A percentile compares a stretch with the other conserved stretches of the same genome.
These are phyloP conservation scores for Symbiotaphrina buchneri DNA, from an alignment of 495 filamentous ascomycete species.

Conservation along the genomic window DNA sequence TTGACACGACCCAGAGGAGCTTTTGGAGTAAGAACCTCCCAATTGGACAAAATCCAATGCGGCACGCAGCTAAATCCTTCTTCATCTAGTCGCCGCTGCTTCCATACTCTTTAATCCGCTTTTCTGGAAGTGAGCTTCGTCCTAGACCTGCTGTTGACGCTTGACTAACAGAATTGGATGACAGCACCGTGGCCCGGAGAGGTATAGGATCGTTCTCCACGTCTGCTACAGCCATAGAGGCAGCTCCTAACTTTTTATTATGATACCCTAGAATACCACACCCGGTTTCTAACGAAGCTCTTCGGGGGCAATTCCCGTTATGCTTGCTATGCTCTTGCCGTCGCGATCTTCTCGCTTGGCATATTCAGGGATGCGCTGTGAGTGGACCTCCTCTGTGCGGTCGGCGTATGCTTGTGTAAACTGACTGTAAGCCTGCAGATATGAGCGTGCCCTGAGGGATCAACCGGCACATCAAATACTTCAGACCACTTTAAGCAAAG, in stretches of 20 bases:
- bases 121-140: constrained; percentile 52
- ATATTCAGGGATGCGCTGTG: constrained; percentile 63
- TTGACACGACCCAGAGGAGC: too few species aligned
- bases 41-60: too few species aligned
- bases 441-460: constrained; percentile 48
- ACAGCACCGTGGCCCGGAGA: constrained; percentile 41
- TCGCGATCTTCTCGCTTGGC: constrained; percentile 75
- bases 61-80: too few species aligned
- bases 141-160: not conserved
- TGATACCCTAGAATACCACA: constrained; percentile 57
- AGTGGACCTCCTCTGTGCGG: constrained; percentile 5
- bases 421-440: constrained; percentile 14
- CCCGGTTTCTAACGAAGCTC: constrained; percentile 65
- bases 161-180: not conserved
- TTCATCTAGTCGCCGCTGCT: constrained; percentile 34
- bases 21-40: too few species aligned
- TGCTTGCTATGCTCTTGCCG: constrained; percentile 78
- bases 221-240: not conserved
- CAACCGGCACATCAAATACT: constrained; percentile 58
- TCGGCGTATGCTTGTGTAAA: constrained; percentile 1
- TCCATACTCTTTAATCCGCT: constrained; percentile 56
- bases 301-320: constrained; percentile 59
- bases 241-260: not conserved
- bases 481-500: constrained; percentile 21
- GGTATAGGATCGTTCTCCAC: constrained; percentile 18